These are phyloP conservation scores for Cladorrhinum sp. DNA, from an alignment of 2,329 filamentous ascomycete species.

Conservation along the genomic window DNA sequence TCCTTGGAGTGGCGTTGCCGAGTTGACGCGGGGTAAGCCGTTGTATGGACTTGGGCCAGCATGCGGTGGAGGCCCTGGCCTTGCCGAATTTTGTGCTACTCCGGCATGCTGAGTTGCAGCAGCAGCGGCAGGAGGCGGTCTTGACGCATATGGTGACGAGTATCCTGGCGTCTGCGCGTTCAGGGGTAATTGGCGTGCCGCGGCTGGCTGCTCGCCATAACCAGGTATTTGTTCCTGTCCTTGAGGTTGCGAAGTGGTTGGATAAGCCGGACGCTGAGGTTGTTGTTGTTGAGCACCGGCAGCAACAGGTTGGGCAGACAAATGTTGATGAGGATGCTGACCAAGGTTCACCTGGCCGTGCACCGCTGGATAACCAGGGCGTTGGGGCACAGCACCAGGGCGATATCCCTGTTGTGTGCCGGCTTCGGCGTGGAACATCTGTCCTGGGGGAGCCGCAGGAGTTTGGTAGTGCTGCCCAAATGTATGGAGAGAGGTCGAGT, in stretches of 20 bases:
- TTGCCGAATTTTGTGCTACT: conserved; percentile 14
- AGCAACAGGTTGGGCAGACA: conserved; percentile 14
- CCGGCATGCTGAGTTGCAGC: conserved; percentile 18
- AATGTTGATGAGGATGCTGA: conserved; percentile 26
- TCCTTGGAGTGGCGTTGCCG: conserved; percentile 7
- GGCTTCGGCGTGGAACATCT: conserved; percentile 28
- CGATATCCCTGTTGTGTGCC: conserved; percentile 23
- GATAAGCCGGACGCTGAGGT: conserved; percentile 20
- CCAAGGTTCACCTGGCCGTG: conserved; percentile 16
- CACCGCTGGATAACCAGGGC: conserved; percentile 18
- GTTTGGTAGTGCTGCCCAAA: conserved; percentile 27
- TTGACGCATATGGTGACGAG: conserved; percentile 32
- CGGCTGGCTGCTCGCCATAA: conserved; percentile 22
- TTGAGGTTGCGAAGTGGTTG: conserved; percentile 16
- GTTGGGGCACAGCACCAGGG: conserved; percentile 17
- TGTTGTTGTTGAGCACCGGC: conserved; percentile 22
- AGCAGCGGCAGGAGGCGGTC: conserved; percentile 24
- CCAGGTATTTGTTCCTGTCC: conserved; percentile 27
- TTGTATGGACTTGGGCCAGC: conserved; percentile 14
- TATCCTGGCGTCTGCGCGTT: conserved; percentile 30
- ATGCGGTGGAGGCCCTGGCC: conserved; percentile 14
- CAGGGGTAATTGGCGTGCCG: conserved; percentile 24
- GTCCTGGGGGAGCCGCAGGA: conserved; percentile 20
- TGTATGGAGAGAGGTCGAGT: conserved; percentile 39
- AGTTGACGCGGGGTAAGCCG: conserved; percentile 18